Evolutionary conservation across 306 rosid genomes (phyloP), one percentile per base, ranked within the genome.

Genomic region (Prunus mongolica): DNA sequence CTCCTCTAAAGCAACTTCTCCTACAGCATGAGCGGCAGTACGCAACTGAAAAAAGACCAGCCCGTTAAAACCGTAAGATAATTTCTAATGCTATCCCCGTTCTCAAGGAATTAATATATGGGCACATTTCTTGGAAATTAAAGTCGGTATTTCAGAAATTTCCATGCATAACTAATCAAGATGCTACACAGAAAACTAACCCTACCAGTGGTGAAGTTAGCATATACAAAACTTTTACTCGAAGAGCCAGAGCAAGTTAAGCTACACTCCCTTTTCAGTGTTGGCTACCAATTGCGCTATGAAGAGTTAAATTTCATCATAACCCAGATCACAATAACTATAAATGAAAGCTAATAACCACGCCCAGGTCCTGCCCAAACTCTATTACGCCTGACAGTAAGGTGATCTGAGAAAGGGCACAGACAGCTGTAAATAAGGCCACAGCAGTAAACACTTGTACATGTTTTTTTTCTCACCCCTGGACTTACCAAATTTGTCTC

Each of bases 21-120:
- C 97, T 19, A 95, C 98, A 11, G 98, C 98, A 65, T 89, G 82
- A 51, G 98, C 97, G 78, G 97, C 92, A 57, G 86, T 89, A 32
- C 88, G 89, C 89, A 95, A 86, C 98, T 92, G 82, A 49, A 82
- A 44, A 72, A 65, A 55, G 44, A 6, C 25, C 32, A 14, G 41
- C 28, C 52, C 30, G 65, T 46, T 19, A 63, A 27, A 50, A 49
- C 41, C 2, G 19, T 22, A 8, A 5, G 14, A 5, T 6, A 14
- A 68, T 15, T n/a, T n/a, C 4, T 3, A 25, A 3, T 54, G 44
- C 28, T 65, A 38, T 49, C 16, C 28, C 22, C 15, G 13, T 22
- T 55, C 27, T 66, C 66, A 52, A 2, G 73, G 25, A 49, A 27
- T 27, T 63, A 4, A 20, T 50, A 51, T 50, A 3, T 16, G 20